A percentile compares a stretch with the other conserved stretches of the same genome.
These are phyloP conservation scores for Cyclotella sp. DNA, from an alignment of 108 stramenopile genomes.

Conservation along the genomic window DNA sequence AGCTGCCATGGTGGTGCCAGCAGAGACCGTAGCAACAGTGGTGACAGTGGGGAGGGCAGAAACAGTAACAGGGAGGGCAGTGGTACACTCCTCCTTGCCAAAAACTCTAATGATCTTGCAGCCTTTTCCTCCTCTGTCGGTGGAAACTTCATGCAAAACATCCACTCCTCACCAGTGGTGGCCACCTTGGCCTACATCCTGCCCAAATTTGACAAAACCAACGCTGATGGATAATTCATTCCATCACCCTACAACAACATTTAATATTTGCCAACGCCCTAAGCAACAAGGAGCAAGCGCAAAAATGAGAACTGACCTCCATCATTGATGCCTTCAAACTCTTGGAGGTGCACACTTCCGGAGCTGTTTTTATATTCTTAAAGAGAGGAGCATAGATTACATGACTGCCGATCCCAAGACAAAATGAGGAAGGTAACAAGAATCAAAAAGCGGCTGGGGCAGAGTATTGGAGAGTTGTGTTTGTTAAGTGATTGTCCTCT, in stretches of 20 bases:
- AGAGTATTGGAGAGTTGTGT: constrained; percentile 80
- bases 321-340: constrained; percentile 55
- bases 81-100: background rate
- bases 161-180: constrained; percentile 26
- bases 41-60: too few species aligned
- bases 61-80: too few species aligned
- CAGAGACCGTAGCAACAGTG: too few species aligned
- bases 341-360: constrained; percentile 7
- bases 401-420: constrained; percentile 39
- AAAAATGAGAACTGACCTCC: constrained; percentile 33
- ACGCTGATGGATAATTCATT: constrained; percentile 43
- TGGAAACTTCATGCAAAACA: constrained; percentile 39
- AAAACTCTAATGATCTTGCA: background rate
- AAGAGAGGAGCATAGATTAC: constrained; percentile 53
- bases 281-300: constrained; percentile 26
- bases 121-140: constrained; percentile 3
- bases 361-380: constrained; percentile 69
- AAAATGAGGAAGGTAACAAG: constrained; percentile 28
- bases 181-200: constrained; percentile 24
- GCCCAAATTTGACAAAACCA: constrained; percentile 31
- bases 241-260: constrained; percentile 34
- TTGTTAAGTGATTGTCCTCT: constrained; percentile 80
- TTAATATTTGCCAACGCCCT: constrained; percentile 61
- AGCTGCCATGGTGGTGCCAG: too few species aligned
- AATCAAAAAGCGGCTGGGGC: constrained; percentile 29